Evolutionary conservation across 192 early-diverging fungal genomes (phyloP), one percentile per base, ranked within the genome.

Genomic region (Backusella parvicylindrica): DNA sequence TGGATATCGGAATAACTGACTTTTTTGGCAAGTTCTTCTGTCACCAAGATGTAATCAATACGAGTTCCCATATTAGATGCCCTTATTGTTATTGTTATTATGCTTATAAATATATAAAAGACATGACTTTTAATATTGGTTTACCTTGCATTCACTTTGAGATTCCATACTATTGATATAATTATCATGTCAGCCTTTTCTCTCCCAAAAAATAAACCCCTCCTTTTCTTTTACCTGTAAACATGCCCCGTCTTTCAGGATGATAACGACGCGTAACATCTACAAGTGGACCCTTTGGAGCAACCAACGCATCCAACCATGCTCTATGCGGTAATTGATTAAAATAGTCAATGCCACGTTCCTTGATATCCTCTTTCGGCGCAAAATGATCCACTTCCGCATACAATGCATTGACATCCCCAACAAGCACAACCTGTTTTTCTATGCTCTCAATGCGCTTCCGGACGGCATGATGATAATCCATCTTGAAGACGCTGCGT

Each of bases 111-210:
- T 50, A 85, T 85, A 37, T 26, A 79, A 53, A n/a, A 6, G 3
- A 35, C 6, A 43, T 2, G n/a, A n/a, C n/a, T n/a, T n/a, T n/a
- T n/a, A n/a, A n/a, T 41, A 15, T 41, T 43, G 0, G 1, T 15
- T 67, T 75, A 85, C 90, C 92, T 84, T 43, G 90, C 92, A 75
- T 93, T 89, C 30, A 91, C 86, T 65, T 85, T 80, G 6, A 90
- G 88, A 75, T 93, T 94, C 94, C 94, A 95, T 72, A 88, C 90
- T 75, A 86, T 60, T 40, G n/a, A n/a, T n/a, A n/a, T n/a, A n/a
- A 36, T 16, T 2, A 56, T 36, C 18, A 56, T 65, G 11, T 67
- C 30, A n/a, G 16, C 23, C 56, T 43, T 15, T 15, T 41, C 40
- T 41, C 11, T 41, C 40, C 13, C 7, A 13, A 41, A 13, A 35